Base-by-base conservation (phyloP, 192 early-diverging fungal genomes). In the Podila epigama region DNA sequence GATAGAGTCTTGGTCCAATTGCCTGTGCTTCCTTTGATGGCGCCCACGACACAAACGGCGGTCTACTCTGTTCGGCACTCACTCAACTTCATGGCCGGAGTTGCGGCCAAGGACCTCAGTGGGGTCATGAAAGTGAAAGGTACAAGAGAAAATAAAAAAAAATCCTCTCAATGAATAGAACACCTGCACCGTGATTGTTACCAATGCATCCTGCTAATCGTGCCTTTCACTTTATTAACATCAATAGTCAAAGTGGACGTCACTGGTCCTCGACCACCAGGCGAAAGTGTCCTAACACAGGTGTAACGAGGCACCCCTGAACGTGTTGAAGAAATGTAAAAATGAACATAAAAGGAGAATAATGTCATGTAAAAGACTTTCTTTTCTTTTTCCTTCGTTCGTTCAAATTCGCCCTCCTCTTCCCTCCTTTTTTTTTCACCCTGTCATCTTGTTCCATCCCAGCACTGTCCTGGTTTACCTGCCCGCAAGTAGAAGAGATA, bases 71-170 rank as follows among this genome's bases (percentile, higher is more conserved):
- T 60, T 1, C 58, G 51, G 27, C 58, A 69, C 29, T 69, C 57
- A n/a, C 8, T 69, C 5, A 69, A 69, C 28, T 20, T 69, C 15
- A 11, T 18, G 51, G 33, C 51, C 2, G 67, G 34, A 2, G 31
- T 69, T 9, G 25, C 15, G 15, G 27, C 20, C 37, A 53, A 37
- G 11, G 66, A 51, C 3, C 22, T 41, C 20, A 7, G 10, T 11
- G 66, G 66, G 9, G 22, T 42, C 3, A 18, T 68, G 56, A 68
- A 53, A 33, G 35, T 60, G 28, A 53, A 51, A 53, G 66, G 66
- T 58, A 25, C 8, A 35, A 20, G 18, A 18, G 25, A 20, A 6
- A 5, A 12, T 22, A 20, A n/a, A 6, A 51, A 51, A 12, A 51
- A 13, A 41, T 11, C 8, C 8, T 8, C 40, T 41, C 9, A 41